phyloP scores from a whole-genome alignment of 2,329 filamentous ascomycete species.

The Cercospora sp. region DNA sequence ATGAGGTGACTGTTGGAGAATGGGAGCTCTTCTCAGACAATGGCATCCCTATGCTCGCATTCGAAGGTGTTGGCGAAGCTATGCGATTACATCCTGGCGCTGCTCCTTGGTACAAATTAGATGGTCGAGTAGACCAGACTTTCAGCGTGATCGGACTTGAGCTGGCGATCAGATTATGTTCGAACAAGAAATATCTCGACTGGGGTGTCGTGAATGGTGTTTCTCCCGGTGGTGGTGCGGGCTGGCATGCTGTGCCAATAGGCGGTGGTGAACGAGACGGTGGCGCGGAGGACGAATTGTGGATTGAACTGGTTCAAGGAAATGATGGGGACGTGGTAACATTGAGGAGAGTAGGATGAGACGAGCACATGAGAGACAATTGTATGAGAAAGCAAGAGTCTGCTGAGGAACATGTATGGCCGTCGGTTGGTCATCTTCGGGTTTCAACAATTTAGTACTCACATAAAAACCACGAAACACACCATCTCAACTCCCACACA shows the following conservation, averaged over 20 bases:
- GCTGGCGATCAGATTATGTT: slow-evolving; percentile 18
- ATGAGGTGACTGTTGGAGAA: neutral
- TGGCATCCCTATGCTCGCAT: slow-evolving; percentile 10
- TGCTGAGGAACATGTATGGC: too few species aligned
- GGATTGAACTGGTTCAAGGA: slow-evolving; percentile 18
- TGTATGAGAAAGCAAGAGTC: neutral
- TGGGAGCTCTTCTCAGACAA: neutral
- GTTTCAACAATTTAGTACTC: too few species aligned
- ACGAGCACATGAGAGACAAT: neutral
- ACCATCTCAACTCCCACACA: neutral
- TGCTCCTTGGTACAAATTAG: neutral
- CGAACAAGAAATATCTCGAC: neutral
- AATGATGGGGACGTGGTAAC: neutral
- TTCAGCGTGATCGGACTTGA: slow-evolving; percentile 21
- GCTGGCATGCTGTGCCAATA: neutral
- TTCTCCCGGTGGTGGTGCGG: neutral
- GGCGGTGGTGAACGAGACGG: neutral
- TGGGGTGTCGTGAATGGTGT: neutral
- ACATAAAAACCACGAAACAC: neutral
- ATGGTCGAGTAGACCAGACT: slow-evolving; percentile 3
- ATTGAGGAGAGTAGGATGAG: neutral
- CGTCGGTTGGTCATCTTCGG: too few species aligned
- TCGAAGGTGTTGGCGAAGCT: slow-evolving; percentile 11
- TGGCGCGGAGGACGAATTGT: neutral
- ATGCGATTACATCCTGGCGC: slow-evolving; percentile 6